These are phyloP conservation scores for Metarhizium anisopliae DNA, from an alignment of 2,329 filamentous ascomycete genomes.

Conservation along the genomic window DNA sequence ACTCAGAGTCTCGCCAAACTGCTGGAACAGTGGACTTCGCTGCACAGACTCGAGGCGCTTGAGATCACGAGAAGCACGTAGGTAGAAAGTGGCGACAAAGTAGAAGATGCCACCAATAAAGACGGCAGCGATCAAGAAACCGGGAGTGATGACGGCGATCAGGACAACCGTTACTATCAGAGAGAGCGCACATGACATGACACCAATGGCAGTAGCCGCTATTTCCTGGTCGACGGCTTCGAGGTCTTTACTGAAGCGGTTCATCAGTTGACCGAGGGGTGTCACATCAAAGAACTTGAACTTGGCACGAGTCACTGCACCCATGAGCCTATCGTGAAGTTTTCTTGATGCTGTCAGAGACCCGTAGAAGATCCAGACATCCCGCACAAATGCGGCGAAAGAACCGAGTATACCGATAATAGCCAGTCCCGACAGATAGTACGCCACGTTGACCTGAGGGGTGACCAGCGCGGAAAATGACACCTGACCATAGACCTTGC, in stretches of 20 bases:
- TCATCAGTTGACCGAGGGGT: slow-evolving; percentile 92
- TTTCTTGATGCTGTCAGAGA: slow-evolving; percentile 80
- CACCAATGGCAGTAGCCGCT: slow-evolving; percentile 76
- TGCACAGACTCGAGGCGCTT: slow-evolving; percentile 93
- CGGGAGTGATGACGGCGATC: slow-evolving; percentile 82
- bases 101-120: slow-evolving; percentile 82
- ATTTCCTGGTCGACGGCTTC: slow-evolving; percentile 95
- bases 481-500: slow-evolving; percentile 8
- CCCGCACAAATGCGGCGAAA: slow-evolving; percentile 70
- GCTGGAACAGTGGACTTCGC: slow-evolving; percentile 90
- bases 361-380: slow-evolving; percentile 85
- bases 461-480: slow-evolving; percentile 16
- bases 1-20: slow-evolving; percentile 90
- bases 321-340: slow-evolving; percentile 72
- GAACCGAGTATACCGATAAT: slow-evolving; percentile 70
- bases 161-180: slow-evolving; percentile 79
- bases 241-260: slow-evolving; percentile 95
- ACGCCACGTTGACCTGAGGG: slow-evolving; percentile 65
- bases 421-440: slow-evolving; percentile 80
- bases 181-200: slow-evolving; percentile 54
- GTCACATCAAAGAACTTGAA: slow-evolving; percentile 98
- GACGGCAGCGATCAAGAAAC: slow-evolving; percentile 76
- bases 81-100: slow-evolving; percentile 76
- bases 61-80: slow-evolving; percentile 85
- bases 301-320: slow-evolving; percentile 73